Evolutionary conservation across 768 basidiomycete species (phyloP), one percentile per base, ranked within the genome.

Genomic region (Favolaschia claudopus): DNA sequence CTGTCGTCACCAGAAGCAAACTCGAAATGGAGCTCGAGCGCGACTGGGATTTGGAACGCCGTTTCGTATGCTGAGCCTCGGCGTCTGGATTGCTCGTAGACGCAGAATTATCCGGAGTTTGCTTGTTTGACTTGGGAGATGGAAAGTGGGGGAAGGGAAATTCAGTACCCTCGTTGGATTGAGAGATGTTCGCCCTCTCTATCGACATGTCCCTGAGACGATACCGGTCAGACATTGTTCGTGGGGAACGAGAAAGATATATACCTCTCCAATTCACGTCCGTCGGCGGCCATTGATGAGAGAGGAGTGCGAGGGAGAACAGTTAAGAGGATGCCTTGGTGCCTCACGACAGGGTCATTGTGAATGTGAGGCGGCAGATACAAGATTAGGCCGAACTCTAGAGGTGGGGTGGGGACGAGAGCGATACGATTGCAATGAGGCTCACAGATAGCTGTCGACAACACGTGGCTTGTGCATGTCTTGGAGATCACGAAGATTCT

Each of bases 1-100:
- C 58, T 1, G 63, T 59, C 14, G 63, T 49, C 10, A 55, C 54
- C 19, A 64, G 48, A 24, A 64, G 58, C 20, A 64, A 58, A 9
- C 37, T 54, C 7, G 62, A 63, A n/a, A 58, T 45, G 0, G 62
- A 58, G 50, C 58, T 64, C 19, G 59, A 61, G 24, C 58, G 58
- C 6, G 63, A 60, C 1, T 54, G 61, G 2, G 62, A 64, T 27
- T 55, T 31, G 25, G 63, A 44, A 22, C 54, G 62, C 13, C 14
- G 31, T 38, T 64, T 60, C 36, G 29, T 25, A 14, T 29, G 60
- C 10, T 22, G 5, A 22, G 5, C 32, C 22, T 59, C 62, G 5
- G 38, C 53, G 0, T 50, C 58, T 13, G 49, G 58, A 4, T 25
- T 36, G 47, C 53, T 50, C 25, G 52, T 19, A 39, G 39, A 48